phyloP scores from a whole-genome alignment of 305 asterid genomes.

The Nicotiana rustica region DNA sequence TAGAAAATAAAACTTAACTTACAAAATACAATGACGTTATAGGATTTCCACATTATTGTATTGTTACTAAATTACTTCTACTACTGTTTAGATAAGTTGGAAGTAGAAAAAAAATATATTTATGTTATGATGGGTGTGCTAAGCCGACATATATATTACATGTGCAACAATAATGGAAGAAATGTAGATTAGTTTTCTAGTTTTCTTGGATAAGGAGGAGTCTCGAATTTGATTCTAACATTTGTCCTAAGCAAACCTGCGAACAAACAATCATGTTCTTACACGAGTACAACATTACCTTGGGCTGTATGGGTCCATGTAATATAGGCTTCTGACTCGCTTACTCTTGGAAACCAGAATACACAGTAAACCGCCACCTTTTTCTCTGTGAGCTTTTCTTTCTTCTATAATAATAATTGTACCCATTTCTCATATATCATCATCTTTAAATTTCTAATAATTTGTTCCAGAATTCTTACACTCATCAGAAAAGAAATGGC shows the following conservation, averaged over 20 bases:
- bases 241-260: neutral
- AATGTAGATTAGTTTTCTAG: neutral
- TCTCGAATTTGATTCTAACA: neutral
- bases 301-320: neutral
- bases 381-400: neutral
- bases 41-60: too few species aligned
- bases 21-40: too few species aligned
- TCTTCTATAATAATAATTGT: neutral
- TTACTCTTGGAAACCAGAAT: neutral
- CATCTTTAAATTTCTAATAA: neutral
- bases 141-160: neutral
- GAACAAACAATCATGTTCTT: neutral
- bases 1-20: too few species aligned
- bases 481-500: conserved; percentile 43
- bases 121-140: neutral
- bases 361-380: conserved; percentile 1
- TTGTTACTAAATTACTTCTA: too few species aligned
- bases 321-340: neutral
- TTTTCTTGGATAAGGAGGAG: neutral
- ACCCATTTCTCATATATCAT: neutral
- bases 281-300: neutral
- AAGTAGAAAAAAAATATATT: too few species aligned
- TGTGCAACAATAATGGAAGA: neutral
- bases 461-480: neutral
- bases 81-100: neutral